phyloP scores from a whole-genome alignment of 495 filamentous ascomycete genomes.

The Tuber calosporum region DNA sequence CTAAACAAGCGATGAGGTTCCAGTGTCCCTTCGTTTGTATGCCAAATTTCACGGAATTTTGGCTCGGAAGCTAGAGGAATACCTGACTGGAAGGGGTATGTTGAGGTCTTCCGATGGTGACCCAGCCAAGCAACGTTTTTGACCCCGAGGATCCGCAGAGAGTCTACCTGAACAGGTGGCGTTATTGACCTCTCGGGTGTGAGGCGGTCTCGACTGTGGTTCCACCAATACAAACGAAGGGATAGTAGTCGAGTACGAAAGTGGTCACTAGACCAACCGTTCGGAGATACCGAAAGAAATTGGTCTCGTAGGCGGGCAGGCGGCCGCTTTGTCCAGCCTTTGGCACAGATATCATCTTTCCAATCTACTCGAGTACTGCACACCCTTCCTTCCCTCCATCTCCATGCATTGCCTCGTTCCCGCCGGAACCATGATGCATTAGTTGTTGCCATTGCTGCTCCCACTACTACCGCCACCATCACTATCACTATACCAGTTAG shows the following conservation, averaged over 20 bases:
- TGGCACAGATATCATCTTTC: background rate
- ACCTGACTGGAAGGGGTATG: background rate
- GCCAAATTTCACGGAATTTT: background rate
- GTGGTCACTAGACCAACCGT: background rate
- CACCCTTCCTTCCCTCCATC: background rate
- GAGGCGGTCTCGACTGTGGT: background rate
- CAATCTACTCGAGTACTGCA: background rate
- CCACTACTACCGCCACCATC: background rate
- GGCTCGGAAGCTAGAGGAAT: background rate
- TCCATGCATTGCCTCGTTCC: background rate
- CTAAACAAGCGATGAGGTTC: background rate
- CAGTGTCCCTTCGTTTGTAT: background rate
- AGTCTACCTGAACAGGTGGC: background rate
- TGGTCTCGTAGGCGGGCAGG: background rate
- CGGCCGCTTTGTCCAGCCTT: background rate
- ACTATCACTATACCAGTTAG: background rate
- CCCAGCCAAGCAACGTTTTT: background rate
- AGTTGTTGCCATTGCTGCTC: background rate
- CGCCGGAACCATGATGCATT: background rate
- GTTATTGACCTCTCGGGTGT: background rate
- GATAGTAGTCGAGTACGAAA: background rate
- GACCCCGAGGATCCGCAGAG: background rate
- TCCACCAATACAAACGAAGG: background rate
- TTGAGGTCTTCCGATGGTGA: background rate
- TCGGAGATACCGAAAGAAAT: background rate